These are phyloP conservation scores for Colletotrichum navitas DNA, from an alignment of 2,329 filamentous ascomycete genomes.

Conservation along the genomic window DNA sequence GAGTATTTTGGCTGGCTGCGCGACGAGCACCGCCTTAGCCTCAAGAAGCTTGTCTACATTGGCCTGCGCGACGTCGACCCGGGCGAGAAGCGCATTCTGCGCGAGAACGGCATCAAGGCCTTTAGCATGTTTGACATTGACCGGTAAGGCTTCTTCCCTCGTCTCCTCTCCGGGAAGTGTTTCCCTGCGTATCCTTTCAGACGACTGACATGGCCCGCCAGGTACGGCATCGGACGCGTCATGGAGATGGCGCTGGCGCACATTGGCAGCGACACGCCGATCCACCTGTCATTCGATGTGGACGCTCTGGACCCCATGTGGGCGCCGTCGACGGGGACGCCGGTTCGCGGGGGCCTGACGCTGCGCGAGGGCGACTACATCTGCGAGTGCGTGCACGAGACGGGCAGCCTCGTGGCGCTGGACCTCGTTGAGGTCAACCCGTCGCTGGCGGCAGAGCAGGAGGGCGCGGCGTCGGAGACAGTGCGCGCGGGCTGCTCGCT, in stretches of 20 bases:
- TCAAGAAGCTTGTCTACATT: constrained; percentile 95
- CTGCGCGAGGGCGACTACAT: constrained; percentile 97
- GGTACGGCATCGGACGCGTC: constrained; percentile 92
- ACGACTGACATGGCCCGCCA: not conserved
- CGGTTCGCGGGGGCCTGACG: constrained; percentile 92
- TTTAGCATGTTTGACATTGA: constrained; percentile 99
- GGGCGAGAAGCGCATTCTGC: constrained; percentile 93
- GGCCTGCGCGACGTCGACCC: constrained; percentile 91
- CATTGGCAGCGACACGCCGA: constrained; percentile 93
- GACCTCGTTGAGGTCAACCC: constrained; percentile 89
- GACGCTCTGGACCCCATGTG: constrained; percentile 96
- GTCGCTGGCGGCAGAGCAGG: constrained; percentile 70
- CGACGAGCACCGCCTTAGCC: constrained; percentile 76
- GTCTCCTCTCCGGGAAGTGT: too few relatives aligned
- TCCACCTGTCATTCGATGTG: constrained; percentile 97
- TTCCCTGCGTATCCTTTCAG: too few relatives aligned
- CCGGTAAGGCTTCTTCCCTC: constrained; percentile 52
- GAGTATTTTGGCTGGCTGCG: constrained; percentile 93
- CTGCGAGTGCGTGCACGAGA: constrained; percentile 87
- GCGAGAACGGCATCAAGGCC: constrained; percentile 90
- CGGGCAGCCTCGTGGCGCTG: constrained; percentile 81
- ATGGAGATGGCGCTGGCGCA: constrained; percentile 99
- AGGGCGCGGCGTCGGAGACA: constrained; percentile 82
- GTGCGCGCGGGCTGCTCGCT: constrained; percentile 91
- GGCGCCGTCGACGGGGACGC: constrained; percentile 95